Conservation (phyloP, 208 protist genomes). For the Endotrypanum monterogeii region DNA sequence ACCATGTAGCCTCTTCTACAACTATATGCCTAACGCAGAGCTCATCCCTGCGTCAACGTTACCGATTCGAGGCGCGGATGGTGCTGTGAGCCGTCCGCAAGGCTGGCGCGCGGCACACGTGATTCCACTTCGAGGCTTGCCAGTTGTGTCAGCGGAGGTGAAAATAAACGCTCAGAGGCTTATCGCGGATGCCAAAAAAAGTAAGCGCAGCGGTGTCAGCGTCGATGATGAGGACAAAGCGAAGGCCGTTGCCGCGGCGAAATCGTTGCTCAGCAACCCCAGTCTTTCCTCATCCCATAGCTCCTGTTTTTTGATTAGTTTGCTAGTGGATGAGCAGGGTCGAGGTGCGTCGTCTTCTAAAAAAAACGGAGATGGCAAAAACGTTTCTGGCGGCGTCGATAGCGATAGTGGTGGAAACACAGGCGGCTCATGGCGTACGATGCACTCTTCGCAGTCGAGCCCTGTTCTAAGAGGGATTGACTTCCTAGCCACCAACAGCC, state of each 20-base stretch:
- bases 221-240: constrained; percentile 12
- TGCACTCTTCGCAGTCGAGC: not conserved
- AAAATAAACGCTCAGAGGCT: constrained; percentile 20
- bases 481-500: not conserved
- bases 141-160: constrained; percentile 23
- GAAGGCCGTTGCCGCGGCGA: constrained; percentile 20
- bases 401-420: not conserved
- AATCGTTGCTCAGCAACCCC: constrained; percentile 19
- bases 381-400: not conserved
- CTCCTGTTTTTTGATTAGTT: constrained; percentile 33
- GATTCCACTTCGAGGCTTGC: constrained; percentile 25
- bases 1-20: constrained; percentile 39
- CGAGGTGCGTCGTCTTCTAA: constrained; percentile 14
- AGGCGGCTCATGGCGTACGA: not conserved
- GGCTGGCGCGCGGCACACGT: constrained; percentile 36
- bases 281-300: constrained; percentile 26
- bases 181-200: constrained; percentile 10
- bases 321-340: constrained; percentile 29
- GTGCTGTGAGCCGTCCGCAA: constrained; percentile 14
- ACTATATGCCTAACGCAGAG: constrained; percentile 23
- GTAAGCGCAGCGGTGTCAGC: constrained; percentile 1
- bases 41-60: constrained; percentile 31
- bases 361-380: not conserved
- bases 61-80: constrained; percentile 17
- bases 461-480: not conserved